Base-by-base conservation (phyloP, 106 monocot genomes). In the Iris macrosiphon region DNA sequence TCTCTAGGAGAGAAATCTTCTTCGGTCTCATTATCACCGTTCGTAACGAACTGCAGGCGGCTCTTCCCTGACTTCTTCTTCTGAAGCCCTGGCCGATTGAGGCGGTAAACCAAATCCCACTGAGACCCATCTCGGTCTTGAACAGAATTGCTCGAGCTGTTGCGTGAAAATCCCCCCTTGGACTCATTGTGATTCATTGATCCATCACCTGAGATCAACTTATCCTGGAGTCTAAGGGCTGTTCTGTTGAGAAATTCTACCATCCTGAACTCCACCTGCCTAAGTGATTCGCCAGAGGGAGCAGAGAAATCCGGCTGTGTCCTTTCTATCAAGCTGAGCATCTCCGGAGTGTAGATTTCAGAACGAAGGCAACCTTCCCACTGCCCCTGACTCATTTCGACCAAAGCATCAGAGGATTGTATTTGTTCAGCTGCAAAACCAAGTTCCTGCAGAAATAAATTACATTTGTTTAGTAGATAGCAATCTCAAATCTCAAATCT, bases 51-150 rank as follows among this genome's bases (percentile, higher is more conserved):
- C 60, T 96, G 89, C 44, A 96, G 85, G 39, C 90, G 57, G 61
- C 96, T 96, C 63, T 96, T 96, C 0, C 96, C 90, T 0, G 96
- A 96, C 45, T 86, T 96, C 61, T 86, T 96, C 63, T 77, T 85
- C 11, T 67, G 68, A 17, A 85, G 19, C 48, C 75, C 72, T 20
- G 71, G 69, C 56, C 88, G 67, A 42, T 72, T 74, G 38, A 79
- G 76, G 54, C 75, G 40, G 53, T 80, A 66, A 19, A 80, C 66
- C 44, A 74, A 40, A 58, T 84, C 80, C 85, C 76, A 85, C 1
- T 79, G 83, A 15, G 78, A 59, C 4, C 57, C 78, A 45, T 78
- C 72, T 14, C 65, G 62, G 3, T 81, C 88, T 64, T 75, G 85
- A 31, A 78, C 68, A 28, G 80, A 84, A 62, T 77, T 73, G 6